Percentiles rank a stretch among this genome's conserved stretches.
phyloP scores from a whole-genome alignment of 768 basidiomycete genomes.

The Dioszegia hungarica region DNA sequence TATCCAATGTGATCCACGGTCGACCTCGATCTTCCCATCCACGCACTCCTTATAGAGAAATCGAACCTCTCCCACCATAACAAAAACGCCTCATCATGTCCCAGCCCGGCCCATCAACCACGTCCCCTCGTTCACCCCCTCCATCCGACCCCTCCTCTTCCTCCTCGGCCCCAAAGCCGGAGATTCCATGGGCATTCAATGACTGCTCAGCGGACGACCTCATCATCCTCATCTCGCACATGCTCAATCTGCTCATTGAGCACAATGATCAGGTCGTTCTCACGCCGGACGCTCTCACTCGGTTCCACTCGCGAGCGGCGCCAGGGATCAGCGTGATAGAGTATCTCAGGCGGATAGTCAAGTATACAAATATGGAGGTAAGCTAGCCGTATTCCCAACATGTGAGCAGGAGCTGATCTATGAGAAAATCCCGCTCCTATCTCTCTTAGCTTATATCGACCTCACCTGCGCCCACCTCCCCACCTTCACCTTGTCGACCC shows the following conservation, averaged over 20 bases:
- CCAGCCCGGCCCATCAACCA: not conserved
- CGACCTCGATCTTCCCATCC: no score
- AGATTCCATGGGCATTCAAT: slow-evolving; percentile 73
- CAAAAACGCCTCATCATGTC: not conserved
- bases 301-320: slow-evolving; percentile 90
- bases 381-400: slow-evolving; percentile 21
- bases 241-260: slow-evolving; percentile 87
- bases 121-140: not conserved
- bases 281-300: slow-evolving; percentile 80
- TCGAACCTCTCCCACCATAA: not conserved
- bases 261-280: slow-evolving; percentile 96
- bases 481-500: slow-evolving; percentile 84
- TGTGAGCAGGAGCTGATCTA: not conserved
- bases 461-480: slow-evolving; percentile 77
- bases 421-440: slow-evolving; percentile 49
- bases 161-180: not conserved
- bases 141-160: not conserved
- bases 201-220: slow-evolving; percentile 75
- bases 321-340: slow-evolving; percentile 84
- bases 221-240: slow-evolving; percentile 87
- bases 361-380: slow-evolving; percentile 94
- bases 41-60: no score
- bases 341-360: slow-evolving; percentile 88
- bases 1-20: no score
- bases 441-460: slow-evolving; percentile 50